Percentiles rank a stretch among this genome's conserved stretches.
Conservation (phyloP, 495 filamentous ascomycete genomes). For the Talaromyces liani region DNA sequence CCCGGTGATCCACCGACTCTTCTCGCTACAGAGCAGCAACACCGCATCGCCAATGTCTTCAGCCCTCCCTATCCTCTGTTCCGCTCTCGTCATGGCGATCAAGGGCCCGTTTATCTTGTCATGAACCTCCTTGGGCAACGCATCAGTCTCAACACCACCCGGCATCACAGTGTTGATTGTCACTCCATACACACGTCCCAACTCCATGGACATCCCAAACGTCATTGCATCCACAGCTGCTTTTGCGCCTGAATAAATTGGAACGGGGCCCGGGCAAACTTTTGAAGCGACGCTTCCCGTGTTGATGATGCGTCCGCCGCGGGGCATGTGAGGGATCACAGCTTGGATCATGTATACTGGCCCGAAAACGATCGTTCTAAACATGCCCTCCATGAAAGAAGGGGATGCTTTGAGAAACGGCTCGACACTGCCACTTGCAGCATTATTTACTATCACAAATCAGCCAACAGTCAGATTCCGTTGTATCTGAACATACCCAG, state of each 20-base stretch:
- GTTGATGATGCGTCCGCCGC: constrained; percentile 37
- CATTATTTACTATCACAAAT: constrained; percentile 15
- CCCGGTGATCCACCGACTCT: constrained; percentile 44
- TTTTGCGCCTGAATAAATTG: constrained; percentile 25
- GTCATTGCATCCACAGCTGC: constrained; percentile 26
- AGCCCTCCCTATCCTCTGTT: constrained; percentile 20
- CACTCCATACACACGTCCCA: constrained; percentile 23
- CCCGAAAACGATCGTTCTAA: constrained; percentile 23
- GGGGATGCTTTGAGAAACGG: constrained; percentile 4
- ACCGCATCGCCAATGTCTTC: constrained; percentile 42
- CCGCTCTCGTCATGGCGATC: constrained; percentile 19
- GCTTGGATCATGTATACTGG: constrained; percentile 32
- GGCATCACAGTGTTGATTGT: constrained; percentile 32
- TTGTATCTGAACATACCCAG: constrained; percentile 17
- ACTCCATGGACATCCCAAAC: constrained; percentile 23
- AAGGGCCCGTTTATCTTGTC: constrained; percentile 15
- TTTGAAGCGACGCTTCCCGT: constrained; percentile 34
- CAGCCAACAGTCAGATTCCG: not conserved
- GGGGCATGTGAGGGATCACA: constrained; percentile 31
- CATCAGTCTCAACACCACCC: constrained; percentile 31
- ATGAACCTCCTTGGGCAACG: constrained; percentile 15
- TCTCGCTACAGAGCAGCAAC: constrained; percentile 37
- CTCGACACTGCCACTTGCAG: constrained; percentile 8
- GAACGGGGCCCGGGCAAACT: constrained; percentile 15
- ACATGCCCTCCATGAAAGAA: constrained; percentile 6